Evolutionary conservation across 257 asterid species (phyloP), one percentile per base, ranked within the genome.

Genomic region (Nicotiana knightiana): DNA sequence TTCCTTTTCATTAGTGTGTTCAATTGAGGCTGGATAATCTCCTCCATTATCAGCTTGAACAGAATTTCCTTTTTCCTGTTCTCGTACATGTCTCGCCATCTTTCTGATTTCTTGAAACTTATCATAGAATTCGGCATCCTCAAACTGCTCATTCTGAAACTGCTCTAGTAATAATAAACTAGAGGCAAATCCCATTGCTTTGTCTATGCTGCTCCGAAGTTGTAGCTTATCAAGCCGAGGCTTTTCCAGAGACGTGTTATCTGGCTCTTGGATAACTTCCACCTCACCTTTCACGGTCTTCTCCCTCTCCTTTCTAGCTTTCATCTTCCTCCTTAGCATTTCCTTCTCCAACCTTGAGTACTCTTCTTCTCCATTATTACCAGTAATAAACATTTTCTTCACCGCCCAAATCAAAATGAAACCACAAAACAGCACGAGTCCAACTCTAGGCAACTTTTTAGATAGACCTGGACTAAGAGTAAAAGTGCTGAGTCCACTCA

Each of bases 161-260:
- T 76, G 53, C 79, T 90, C 89, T 21, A 66, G 66, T 8, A 53
- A 39, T 63, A 48, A 83, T 21, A 68, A 71, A 57, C 86, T 82
- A 79, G 83, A 62, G 83, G 51, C 85, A 58, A 86, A 84, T 83
- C 81, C 90, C 84, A 85, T 91, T 4, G 90, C 91, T 84, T 88
- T 84, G 55, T 84, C 63, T 82, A 96, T 88, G 83, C 85, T 85
- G 76, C 84, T 88, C 79, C 84, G 76, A 81, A 96, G 88, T 81
- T 84, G 91, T 81, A 92, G 93, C 88, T 86, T 91, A 89, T 96
- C 92, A 61, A 96, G 96, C 82, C 77, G 88, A 86, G 99, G 99
- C 87, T 89, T 91, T 79, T 76, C 76, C 3, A 90, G 78, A 81
- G 86, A 76, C 79, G 83, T 58, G 65, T 76, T 81, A 80, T 65